Percentiles rank a stretch among this genome's conserved stretches.
Evolutionary conservation across 2,329 filamentous ascomycete species (phyloP).

Genomic region (Elsinoe arachidis): DNA sequence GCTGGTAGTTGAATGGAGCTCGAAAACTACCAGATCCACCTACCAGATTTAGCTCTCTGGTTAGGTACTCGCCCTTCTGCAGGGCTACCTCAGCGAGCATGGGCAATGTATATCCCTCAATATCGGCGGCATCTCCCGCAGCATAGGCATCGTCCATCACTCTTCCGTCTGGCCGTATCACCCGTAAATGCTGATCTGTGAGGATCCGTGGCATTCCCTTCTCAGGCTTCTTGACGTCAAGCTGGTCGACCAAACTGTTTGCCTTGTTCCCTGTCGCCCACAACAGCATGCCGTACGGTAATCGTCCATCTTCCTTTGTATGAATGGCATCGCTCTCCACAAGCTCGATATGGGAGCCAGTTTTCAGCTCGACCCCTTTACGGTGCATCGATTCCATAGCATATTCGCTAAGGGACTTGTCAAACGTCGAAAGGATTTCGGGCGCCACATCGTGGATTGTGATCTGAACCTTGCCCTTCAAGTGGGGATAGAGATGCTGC

Average conservation of each 20-base stretch:
- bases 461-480: constrained; percentile 33
- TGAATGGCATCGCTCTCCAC: constrained; percentile 29
- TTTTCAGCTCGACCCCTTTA: constrained; percentile 32
- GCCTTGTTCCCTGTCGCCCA: constrained; percentile 34
- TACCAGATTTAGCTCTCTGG: constrained; percentile 23
- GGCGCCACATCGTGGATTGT: constrained; percentile 39
- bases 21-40: constrained; percentile 12
- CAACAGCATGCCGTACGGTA: constrained; percentile 32
- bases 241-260: constrained; percentile 26
- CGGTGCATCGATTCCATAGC: constrained; percentile 31
- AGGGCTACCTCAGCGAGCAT: constrained; percentile 32
- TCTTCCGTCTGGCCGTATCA: constrained; percentile 22
- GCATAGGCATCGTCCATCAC: constrained; percentile 27
- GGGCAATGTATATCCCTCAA: constrained; percentile 30
- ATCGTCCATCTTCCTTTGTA: constrained; percentile 29
- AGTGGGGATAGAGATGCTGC: constrained; percentile 32
- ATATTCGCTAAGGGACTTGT: constrained; percentile 34
- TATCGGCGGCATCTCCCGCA: constrained; percentile 32
- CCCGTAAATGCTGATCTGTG: constrained; percentile 28
- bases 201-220: constrained; percentile 29
- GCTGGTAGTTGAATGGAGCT: constrained; percentile 31
- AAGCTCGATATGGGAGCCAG: constrained; percentile 30
- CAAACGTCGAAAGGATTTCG: constrained; percentile 34
- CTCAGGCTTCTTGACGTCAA: constrained; percentile 28
- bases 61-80: constrained; percentile 32